These are phyloP conservation scores for Candida nanaspora DNA, from an alignment of 805 yeast genomes.

Conservation along the genomic window DNA sequence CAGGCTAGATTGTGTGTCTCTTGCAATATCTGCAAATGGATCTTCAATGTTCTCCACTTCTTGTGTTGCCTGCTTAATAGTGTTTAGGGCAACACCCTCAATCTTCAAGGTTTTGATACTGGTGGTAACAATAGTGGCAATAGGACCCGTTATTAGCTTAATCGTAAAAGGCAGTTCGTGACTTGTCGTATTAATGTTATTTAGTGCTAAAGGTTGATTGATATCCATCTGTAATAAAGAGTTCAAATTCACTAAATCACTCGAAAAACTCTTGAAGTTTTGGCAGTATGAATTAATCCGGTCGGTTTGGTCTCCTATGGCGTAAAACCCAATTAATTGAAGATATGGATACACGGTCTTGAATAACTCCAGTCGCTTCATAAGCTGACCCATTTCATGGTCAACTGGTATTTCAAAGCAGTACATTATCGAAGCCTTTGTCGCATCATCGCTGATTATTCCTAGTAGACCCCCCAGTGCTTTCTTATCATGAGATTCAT, in stretches of 20 bases:
- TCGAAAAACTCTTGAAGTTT: neutral
- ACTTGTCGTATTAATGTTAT: no score
- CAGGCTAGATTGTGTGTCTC: neutral
- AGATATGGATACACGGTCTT: neutral
- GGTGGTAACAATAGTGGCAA: no score
- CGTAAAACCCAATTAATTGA: neutral
- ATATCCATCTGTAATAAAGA: neutral
- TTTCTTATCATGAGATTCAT: neutral
- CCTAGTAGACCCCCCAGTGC: constrained; percentile 1
- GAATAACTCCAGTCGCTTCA: neutral
- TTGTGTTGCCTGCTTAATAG: neutral
- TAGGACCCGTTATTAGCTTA: no score
- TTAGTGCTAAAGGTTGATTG: neutral
- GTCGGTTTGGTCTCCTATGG: neutral
- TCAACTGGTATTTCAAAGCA: constrained; percentile 1
- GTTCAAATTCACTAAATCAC: neutral
- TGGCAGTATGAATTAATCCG: neutral
- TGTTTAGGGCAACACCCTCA: neutral
- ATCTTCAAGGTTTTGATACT: neutral
- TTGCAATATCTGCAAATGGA: neutral
- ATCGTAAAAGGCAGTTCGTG: no score
- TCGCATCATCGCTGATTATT: neutral
- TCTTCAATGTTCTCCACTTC: neutral
- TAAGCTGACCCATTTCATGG: neutral
- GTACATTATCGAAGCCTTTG: neutral